phyloP scores from a whole-genome alignment of 2,329 filamentous ascomycete genomes.

The Colletotrichum incanum region DNA sequence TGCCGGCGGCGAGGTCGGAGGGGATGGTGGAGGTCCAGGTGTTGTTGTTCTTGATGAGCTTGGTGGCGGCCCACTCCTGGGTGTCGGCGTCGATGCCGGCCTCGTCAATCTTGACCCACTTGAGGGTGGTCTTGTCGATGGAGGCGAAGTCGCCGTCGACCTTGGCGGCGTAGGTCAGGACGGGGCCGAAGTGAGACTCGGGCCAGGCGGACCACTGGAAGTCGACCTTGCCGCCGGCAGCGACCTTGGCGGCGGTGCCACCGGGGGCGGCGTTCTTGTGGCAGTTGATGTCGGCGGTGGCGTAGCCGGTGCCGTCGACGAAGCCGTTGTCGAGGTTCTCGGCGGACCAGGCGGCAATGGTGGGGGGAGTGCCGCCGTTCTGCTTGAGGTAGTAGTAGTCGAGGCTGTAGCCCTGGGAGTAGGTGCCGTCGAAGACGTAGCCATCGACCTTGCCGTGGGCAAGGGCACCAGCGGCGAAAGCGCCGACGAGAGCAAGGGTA shows the following conservation, averaged over 20 bases:
- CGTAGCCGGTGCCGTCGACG: conserved; percentile 60
- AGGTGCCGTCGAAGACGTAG: conserved; percentile 36
- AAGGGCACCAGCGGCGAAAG: conserved; percentile 41
- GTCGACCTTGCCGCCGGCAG: conserved; percentile 58
- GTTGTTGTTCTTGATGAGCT: conserved; percentile 59
- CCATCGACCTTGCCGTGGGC: conserved; percentile 43
- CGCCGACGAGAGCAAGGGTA: conserved; percentile 42
- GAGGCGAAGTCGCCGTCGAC: conserved; percentile 70
- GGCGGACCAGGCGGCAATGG: conserved; percentile 57
- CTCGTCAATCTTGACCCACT: conserved; percentile 76
- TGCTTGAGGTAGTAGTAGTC: conserved; percentile 46
- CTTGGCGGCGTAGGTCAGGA: conserved; percentile 75
- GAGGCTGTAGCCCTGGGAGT: conserved; percentile 44
- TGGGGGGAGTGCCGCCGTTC: conserved; percentile 41
- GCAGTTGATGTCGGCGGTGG: conserved; percentile 62
- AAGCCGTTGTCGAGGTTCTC: conserved; percentile 66
- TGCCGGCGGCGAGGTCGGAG: conserved; percentile 51
- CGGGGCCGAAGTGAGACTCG: conserved; percentile 64
- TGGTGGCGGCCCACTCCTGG: conserved; percentile 54
- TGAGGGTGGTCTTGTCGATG: conserved; percentile 67
- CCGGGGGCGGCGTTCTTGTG: conserved; percentile 59
- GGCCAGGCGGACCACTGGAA: conserved; percentile 62
- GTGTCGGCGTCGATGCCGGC: conserved; percentile 64
- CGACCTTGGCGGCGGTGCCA: conserved; percentile 54
- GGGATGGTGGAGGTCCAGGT: conserved; percentile 55